Evolutionary conservation across 352 stramenopile species (phyloP).

Genomic region (Halophytophthora polymorphica): DNA sequence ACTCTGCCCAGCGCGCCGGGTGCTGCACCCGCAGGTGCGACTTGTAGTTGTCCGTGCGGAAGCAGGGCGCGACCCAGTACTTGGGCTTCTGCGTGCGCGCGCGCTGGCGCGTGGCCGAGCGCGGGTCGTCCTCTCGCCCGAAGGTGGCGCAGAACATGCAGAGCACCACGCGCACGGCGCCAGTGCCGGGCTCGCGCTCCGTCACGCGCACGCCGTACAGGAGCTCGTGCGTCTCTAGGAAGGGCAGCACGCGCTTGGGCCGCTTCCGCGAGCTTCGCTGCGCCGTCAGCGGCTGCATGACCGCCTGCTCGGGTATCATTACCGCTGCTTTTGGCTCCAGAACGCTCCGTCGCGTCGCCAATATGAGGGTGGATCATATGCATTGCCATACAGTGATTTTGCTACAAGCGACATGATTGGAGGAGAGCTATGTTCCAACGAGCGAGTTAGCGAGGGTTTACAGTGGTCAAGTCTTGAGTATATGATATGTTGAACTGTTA

Average conservation of each 20-base stretch:
- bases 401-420: too few relatives aligned
- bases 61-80: conserved; percentile 20
- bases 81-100: conserved; percentile 18
- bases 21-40: conserved; percentile 17
- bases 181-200: conserved; percentile 4
- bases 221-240: conserved; percentile 19
- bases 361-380: too few relatives aligned
- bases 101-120: background rate
- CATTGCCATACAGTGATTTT: too few relatives aligned
- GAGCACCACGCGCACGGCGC: conserved; percentile 6
- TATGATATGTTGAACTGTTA: too few relatives aligned
- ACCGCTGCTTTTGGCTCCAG: background rate
- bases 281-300: background rate
- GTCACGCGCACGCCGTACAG: conserved; percentile 22
- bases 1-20: conserved; percentile 14
- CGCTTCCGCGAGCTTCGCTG: conserved; percentile 4
- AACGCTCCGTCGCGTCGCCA: too few relatives aligned
- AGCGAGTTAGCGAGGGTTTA: too few relatives aligned
- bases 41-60: conserved; percentile 28
- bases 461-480: too few relatives aligned
- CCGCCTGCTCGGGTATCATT: conserved; percentile 1
- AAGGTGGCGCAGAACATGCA: conserved; percentile 30
- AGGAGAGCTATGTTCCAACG: too few relatives aligned
- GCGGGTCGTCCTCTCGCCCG: conserved; percentile 17
- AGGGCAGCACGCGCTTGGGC: conserved; percentile 17